Evolutionary conservation across 768 basidiomycete species (phyloP).

Genomic region (Boletus tylopilopsis): DNA sequence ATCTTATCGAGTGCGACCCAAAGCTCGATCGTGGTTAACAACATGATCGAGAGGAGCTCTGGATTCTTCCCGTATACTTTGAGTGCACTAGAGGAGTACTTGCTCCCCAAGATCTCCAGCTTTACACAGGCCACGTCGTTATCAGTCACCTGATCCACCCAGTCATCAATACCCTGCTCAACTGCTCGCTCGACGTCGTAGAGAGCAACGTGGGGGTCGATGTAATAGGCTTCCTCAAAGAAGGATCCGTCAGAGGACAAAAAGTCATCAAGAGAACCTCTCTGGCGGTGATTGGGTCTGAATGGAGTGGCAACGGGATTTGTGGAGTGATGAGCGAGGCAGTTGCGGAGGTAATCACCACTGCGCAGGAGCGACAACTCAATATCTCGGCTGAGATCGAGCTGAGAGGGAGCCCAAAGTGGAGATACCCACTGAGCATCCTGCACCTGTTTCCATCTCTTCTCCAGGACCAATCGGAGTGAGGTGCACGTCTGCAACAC

Average conservation of each 20-base stretch:
- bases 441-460: constrained; percentile 36
- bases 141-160: constrained; percentile 25
- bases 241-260: constrained; percentile 8
- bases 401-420: constrained; percentile 28
- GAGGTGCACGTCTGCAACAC: constrained; percentile 9
- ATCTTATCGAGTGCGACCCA: constrained; percentile 36
- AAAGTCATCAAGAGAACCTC: constrained; percentile 18
- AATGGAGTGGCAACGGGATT: neutral
- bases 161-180: constrained; percentile 30
- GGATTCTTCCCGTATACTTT: constrained; percentile 31
- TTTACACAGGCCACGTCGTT: constrained; percentile 12
- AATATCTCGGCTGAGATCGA: constrained; percentile 31
- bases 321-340: constrained; percentile 3
- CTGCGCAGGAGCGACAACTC: constrained; percentile 32
- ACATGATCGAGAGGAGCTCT: constrained; percentile 40
- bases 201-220: constrained; percentile 20
- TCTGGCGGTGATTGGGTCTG: neutral
- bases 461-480: constrained; percentile 24
- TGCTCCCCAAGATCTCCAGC: constrained; percentile 22
- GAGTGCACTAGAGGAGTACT: constrained; percentile 28
- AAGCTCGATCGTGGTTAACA: constrained; percentile 37
- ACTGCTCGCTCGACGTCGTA: constrained; percentile 38
- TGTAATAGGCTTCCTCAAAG: constrained; percentile 4
- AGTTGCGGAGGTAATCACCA: constrained; percentile 25
- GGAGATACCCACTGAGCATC: constrained; percentile 22